A percentile compares a stretch with the other conserved stretches of the same genome.
These are phyloP conservation scores for Spathaspora jeffriesii DNA, from an alignment of 1,139 yeast species.

Conservation along the genomic window DNA sequence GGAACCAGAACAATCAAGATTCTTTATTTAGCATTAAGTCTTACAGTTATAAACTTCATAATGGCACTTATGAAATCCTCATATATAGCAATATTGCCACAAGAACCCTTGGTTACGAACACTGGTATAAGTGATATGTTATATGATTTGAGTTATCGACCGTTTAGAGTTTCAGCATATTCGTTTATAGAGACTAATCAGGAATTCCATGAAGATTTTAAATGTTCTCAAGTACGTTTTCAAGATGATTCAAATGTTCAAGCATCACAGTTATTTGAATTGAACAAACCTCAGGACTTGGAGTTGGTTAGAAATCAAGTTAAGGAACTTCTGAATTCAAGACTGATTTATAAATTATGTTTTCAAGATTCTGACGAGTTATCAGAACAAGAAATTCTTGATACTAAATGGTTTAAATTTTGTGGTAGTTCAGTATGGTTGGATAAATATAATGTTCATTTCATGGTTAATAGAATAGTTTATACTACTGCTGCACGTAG, in stretches of 20 bases:
- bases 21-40: neutral
- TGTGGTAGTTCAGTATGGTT: constrained; percentile 19
- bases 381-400: constrained; percentile 11
- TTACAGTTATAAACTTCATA: neutral
- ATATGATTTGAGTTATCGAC: neutral
- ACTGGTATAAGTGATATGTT: neutral
- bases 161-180: constrained; percentile 11
- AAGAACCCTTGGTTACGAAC: neutral
- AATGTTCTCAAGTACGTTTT: constrained; percentile 6
- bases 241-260: constrained; percentile 5
- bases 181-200: constrained; percentile 10
- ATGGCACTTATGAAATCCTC: neutral
- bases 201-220: neutral
- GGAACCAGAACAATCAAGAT: neutral
- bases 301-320: constrained; percentile 7
- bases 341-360: constrained; percentile 1
- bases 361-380: constrained; percentile 7
- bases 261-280: constrained; percentile 7
- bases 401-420: constrained; percentile 16
- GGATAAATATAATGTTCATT: constrained; percentile 16
- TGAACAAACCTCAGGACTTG: constrained; percentile 11
- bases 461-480: constrained; percentile 16
- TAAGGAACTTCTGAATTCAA: neutral
- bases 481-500: constrained; percentile 11
- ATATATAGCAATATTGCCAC: neutral